Evolutionary conservation across 148 eudicot species (phyloP), one percentile per base, ranked within the genome.

Genomic region (Gaultheria prostrata): DNA sequence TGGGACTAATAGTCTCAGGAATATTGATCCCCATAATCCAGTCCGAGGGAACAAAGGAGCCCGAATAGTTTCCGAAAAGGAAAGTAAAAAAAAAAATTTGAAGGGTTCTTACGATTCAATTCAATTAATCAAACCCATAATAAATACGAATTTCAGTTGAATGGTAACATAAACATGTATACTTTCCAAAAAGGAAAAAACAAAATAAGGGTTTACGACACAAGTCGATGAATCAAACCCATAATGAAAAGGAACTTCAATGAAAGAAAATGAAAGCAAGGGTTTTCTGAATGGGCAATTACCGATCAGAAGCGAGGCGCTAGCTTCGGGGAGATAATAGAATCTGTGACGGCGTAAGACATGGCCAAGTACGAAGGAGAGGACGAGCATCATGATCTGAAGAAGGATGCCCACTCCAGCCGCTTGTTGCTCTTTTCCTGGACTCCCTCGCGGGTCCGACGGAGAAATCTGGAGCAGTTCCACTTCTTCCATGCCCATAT

Each of bases 241-340:
- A 6, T 17, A 49, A 51, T 11, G 0, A 59, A 6, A 21, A 21
- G 1, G 1, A 21, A 39, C 0, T 7, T 8, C 48, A 2, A 46
- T 48, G 4, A 53, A 78, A 56, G 70, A 24, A 24, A 33, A 51
- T 1, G 11, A 20, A 54, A 15, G 61, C 18, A 53, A 1, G 65
- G 46, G 13, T 10, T 33, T 13, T 24, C n/a, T 18, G 2, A 11
- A 1, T 49, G 3, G 24, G 43, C 43, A 39, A 39, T 28, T n/a
- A 96, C 99, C 98, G 80, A 97, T 95, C 67, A 97, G 83, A 45
- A 97, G 98, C n/a, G 99, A 97, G 32, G 95, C 99, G 82, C 98
- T 93, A 43, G 99, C 99, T 92, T 97, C 99, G 72, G 99, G 99
- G 71, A 97, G 95, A 77, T 95, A 97, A 84, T 95, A 97, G 90